Conservation (phyloP, 2,329 filamentous ascomycete genomes). For the Xylaria digitata region DNA sequence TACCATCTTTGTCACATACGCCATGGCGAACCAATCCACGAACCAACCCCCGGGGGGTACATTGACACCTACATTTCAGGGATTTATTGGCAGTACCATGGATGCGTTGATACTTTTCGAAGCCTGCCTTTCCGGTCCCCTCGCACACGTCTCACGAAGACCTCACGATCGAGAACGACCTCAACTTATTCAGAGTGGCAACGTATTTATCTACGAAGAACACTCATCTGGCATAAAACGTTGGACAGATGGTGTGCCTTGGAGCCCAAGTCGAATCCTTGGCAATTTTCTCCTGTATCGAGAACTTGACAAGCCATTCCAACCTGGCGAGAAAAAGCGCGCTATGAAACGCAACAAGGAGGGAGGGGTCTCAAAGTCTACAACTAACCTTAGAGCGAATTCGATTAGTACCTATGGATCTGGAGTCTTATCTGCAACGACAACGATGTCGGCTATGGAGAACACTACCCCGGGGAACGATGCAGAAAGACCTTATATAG, state of each 20-base stretch:
- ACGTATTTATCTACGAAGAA: constrained; percentile 92
- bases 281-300: constrained; percentile 89
- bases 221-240: constrained; percentile 90
- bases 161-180: constrained; percentile 87
- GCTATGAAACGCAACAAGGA: constrained; percentile 76
- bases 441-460: background rate
- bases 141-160: constrained; percentile 82
- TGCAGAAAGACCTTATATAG: constrained; percentile 65
- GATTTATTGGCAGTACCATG: constrained; percentile 73
- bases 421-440: constrained; percentile 1
- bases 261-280: constrained; percentile 88
- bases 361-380: constrained; percentile 54
- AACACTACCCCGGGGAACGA: constrained; percentile 15
- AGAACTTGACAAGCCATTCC: constrained; percentile 81
- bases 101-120: constrained; percentile 87
- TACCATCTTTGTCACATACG: constrained; percentile 6
- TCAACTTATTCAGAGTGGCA: constrained; percentile 82
- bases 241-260: constrained; percentile 92
- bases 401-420: constrained; percentile 34
- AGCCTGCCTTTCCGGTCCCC: constrained; percentile 75
- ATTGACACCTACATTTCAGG: constrained; percentile 73
- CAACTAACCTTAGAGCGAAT: constrained; percentile 44
- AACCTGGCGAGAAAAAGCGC: constrained; percentile 85
- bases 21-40: constrained; percentile 45
- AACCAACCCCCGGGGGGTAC: constrained; percentile 47